A percentile compares a stretch with the other conserved stretches of the same genome.
Evolutionary conservation across 148 eudicot species (phyloP).

Genomic region (Agrostemma githago): DNA sequence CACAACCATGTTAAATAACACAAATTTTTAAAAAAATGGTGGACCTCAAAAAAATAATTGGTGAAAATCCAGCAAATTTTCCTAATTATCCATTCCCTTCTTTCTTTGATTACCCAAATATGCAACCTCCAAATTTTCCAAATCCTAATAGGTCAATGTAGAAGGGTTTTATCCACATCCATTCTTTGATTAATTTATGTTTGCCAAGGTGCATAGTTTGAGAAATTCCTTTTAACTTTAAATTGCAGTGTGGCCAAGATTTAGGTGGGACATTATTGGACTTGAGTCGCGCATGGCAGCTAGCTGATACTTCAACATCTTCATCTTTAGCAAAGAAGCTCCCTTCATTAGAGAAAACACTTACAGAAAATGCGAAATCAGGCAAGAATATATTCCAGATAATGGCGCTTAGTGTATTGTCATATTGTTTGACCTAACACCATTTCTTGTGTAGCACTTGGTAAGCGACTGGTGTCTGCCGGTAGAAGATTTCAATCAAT

Average conservation of each 20-base stretch:
- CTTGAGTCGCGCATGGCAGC: slow-evolving; percentile 85
- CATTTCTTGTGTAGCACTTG: slow-evolving; percentile 56
- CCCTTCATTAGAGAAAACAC: slow-evolving; percentile 45
- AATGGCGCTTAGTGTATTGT: not conserved
- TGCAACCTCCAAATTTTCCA: too few relatives aligned
- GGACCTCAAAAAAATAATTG: too few relatives aligned
- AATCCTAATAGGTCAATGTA: too few relatives aligned
- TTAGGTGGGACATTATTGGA: slow-evolving; percentile 71
- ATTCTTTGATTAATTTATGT: not conserved
- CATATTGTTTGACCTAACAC: slow-evolving; percentile 3
- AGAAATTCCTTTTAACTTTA: slow-evolving; percentile 6
- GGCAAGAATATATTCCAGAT: slow-evolving; percentile 39
- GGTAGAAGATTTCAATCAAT: slow-evolving; percentile 90
- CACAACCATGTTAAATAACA: too few relatives aligned
- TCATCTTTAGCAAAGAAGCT: slow-evolving; percentile 53
- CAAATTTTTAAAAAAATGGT: too few relatives aligned
- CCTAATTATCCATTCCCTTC: too few relatives aligned
- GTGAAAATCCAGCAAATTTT: too few relatives aligned
- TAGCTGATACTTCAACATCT: slow-evolving; percentile 75
- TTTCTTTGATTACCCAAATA: too few relatives aligned
- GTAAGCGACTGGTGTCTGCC: slow-evolving; percentile 76
- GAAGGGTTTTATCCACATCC: too few relatives aligned
- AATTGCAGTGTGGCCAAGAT: slow-evolving; percentile 77
- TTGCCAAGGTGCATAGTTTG: not conserved
- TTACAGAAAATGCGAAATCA: slow-evolving; percentile 50